phyloP scores from a whole-genome alignment of 495 filamentous ascomycete species.

The Aspergillus olivimuriae region DNA sequence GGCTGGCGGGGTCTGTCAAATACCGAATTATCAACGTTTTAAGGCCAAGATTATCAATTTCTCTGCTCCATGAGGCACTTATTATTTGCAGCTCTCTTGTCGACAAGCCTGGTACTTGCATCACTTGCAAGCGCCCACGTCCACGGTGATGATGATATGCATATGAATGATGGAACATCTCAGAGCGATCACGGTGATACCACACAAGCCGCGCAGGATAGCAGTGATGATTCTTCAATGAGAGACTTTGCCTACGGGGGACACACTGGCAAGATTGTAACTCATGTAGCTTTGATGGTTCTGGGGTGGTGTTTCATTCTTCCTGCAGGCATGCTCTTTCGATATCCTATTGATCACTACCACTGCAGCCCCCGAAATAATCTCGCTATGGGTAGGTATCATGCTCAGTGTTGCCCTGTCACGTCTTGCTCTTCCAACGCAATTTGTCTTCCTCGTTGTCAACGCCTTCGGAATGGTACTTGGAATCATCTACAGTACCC shows the following conservation, averaged over 20 bases:
- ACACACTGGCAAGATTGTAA: constrained; percentile 59
- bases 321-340: constrained; percentile 61
- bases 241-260: constrained; percentile 69
- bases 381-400: constrained; percentile 49
- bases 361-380: not conserved
- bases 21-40: too few species aligned
- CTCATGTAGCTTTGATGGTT: constrained; percentile 75
- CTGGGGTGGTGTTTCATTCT: constrained; percentile 77
- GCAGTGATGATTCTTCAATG: too few species aligned
- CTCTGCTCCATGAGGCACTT: too few species aligned
- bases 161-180: too few species aligned
- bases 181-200: too few species aligned
- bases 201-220: too few species aligned
- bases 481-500: constrained; percentile 69
- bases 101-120: too few species aligned
- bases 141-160: too few species aligned
- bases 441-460: constrained; percentile 66
- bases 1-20: too few species aligned
- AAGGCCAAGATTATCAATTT: too few species aligned
- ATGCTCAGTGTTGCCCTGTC: constrained; percentile 81
- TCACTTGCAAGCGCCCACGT: too few species aligned
- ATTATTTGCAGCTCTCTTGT: too few species aligned
- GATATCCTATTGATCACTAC: not conserved
- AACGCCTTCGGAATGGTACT: constrained; percentile 67
- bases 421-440: constrained; percentile 58